phyloP scores from a whole-genome alignment of 1,284 basidiomycete species.

The Rhodotorula glutinis region DNA sequence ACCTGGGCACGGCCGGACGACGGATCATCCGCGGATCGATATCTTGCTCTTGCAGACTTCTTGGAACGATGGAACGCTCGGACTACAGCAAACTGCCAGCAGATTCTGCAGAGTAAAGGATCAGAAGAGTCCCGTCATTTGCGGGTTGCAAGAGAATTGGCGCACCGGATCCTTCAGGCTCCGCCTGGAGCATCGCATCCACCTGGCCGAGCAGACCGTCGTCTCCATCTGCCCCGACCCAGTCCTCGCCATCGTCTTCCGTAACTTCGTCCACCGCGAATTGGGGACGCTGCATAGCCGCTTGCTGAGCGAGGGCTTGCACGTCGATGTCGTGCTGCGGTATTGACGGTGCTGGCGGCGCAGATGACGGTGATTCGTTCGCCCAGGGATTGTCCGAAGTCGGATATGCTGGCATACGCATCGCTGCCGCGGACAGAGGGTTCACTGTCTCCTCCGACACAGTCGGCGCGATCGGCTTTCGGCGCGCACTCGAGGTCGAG shows the following conservation, averaged over 20 bases:
- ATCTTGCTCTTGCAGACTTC: no score
- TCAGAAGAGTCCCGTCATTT: no score
- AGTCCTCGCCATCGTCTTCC: constrained; percentile 59
- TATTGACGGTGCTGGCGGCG: constrained; percentile 54
- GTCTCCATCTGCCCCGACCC: constrained; percentile 55
- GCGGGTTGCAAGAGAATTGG: no score
- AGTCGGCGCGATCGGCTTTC: constrained; percentile 6
- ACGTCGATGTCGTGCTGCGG: constrained; percentile 57
- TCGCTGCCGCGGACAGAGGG: constrained; percentile 42
- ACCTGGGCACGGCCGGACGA: no score
- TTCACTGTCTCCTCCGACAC: constrained; percentile 1
- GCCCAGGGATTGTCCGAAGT: constrained; percentile 41
- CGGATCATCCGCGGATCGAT: neutral
- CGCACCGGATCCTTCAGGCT: constrained; percentile 1
- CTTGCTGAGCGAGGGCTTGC: constrained; percentile 67
- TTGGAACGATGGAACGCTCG: no score
- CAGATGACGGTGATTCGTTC: constrained; percentile 39
- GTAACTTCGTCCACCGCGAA: constrained; percentile 91
- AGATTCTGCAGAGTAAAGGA: no score
- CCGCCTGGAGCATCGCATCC: constrained; percentile 42
- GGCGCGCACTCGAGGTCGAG: constrained; percentile 42
- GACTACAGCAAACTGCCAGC: no score
- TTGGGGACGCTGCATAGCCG: constrained; percentile 80
- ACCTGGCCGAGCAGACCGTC: constrained; percentile 80
- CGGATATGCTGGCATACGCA: constrained; percentile 49